Percentiles rank a stretch among this genome's conserved stretches.
Conservation (phyloP, 176 grass and related monocot species). For the Oryza australiensis region DNA sequence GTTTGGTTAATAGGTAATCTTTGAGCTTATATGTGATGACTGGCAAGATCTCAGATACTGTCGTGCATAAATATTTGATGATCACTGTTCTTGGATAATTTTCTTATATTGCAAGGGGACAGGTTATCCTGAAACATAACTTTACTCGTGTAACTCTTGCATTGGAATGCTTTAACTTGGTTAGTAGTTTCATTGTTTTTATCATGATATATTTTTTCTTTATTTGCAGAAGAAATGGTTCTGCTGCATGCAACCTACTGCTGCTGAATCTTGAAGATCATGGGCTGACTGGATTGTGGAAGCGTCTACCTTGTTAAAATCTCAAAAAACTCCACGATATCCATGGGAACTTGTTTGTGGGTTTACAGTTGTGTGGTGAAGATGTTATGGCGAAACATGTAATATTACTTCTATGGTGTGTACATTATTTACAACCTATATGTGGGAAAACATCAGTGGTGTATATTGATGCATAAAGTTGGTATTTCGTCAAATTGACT, state of each 20-base stretch:
- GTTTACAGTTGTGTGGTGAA: slow-evolving; percentile 15
- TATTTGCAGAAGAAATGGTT: slow-evolving; percentile 47
- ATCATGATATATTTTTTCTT: not conserved
- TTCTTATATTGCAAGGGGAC: not conserved
- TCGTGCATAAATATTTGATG: not conserved
- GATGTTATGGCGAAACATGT: slow-evolving; percentile 15
- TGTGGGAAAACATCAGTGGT: not conserved
- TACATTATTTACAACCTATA: slow-evolving; percentile 15
- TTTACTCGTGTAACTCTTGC: not conserved
- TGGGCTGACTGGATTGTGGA: not conserved
- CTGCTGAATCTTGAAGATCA: slow-evolving; percentile 34
- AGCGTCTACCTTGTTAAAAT: not conserved
- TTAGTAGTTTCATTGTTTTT: not conserved
- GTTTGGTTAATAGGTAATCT: not conserved
- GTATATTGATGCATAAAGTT: slow-evolving; percentile 16
- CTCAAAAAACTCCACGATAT: not conserved
- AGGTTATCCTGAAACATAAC: not conserved
- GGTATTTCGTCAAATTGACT: not conserved
- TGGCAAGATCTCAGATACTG: not conserved
- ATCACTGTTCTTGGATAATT: not conserved
- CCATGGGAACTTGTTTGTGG: not conserved
- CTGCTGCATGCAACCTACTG: slow-evolving; percentile 36
- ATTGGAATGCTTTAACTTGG: not conserved
- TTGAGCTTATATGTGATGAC: not conserved
- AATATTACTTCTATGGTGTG: not conserved